phyloP scores from a whole-genome alignment of 768 basidiomycete species.

The Tulasnella sp. region DNA sequence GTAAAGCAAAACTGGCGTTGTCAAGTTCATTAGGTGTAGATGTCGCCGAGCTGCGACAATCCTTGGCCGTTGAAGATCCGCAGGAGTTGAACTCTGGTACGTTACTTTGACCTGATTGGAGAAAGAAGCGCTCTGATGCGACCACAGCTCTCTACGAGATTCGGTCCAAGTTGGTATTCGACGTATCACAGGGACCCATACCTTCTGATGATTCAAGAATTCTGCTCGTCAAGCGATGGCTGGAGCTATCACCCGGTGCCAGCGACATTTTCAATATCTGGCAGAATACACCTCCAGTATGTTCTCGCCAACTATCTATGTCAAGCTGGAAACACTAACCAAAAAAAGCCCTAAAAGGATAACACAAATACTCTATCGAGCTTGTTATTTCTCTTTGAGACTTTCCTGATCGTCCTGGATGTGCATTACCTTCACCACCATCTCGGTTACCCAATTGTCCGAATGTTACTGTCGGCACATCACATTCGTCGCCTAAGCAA shows the following conservation, averaged over 20 bases:
- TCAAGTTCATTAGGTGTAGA: too few species aligned
- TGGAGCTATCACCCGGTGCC: constrained; percentile 44
- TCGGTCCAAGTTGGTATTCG: too few species aligned
- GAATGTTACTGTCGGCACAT: constrained; percentile 42
- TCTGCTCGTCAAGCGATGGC: constrained; percentile 48
- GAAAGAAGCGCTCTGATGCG: too few species aligned
- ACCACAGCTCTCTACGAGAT: too few species aligned
- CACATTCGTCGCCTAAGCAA: constrained; percentile 48
- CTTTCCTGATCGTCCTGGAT: constrained; percentile 51
- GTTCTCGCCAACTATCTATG: constrained; percentile 19
- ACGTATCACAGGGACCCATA: constrained; percentile 22
- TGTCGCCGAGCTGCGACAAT: too few species aligned
- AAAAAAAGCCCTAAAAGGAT: background rate
- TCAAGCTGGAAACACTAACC: constrained; percentile 4
- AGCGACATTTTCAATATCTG: constrained; percentile 53
- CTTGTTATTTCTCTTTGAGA: constrained; percentile 43
- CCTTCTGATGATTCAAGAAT: constrained; percentile 50
- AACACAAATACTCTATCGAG: constrained; percentile 19
- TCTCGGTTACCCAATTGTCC: constrained; percentile 51
- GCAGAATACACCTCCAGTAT: constrained; percentile 43
- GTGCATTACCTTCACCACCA: constrained; percentile 58
- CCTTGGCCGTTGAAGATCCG: too few species aligned
- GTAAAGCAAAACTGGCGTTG: too few species aligned
- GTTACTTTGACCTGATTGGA: too few species aligned
- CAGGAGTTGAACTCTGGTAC: too few species aligned